Conservation (phyloP, 1,139 yeast species). For the Yamadazyma atmosphaerica region DNA sequence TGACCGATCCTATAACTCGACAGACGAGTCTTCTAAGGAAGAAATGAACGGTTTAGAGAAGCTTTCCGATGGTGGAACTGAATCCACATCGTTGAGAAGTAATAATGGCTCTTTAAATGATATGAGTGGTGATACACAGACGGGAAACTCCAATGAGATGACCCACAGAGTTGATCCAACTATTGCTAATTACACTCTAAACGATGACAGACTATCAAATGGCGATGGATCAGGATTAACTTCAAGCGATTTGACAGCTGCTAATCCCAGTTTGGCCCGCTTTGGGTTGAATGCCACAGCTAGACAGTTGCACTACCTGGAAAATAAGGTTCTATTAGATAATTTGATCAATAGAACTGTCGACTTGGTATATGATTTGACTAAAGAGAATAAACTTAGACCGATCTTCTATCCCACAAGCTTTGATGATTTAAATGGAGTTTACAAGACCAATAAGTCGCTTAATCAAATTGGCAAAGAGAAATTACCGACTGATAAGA, state of each 20-base stretch:
- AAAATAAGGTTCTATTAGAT: slow-evolving; percentile 62
- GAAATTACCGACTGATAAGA: not conserved
- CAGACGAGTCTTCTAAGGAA: too few relatives aligned
- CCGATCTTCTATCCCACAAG: slow-evolving; percentile 69
- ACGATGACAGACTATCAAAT: not conserved
- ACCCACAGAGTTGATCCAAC: not conserved
- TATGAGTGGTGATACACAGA: not conserved
- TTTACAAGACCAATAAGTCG: slow-evolving; percentile 41
- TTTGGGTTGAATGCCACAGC: slow-evolving; percentile 45
- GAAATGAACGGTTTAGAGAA: too few relatives aligned
- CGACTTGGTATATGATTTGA: slow-evolving; percentile 54
- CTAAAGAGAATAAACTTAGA: slow-evolving; percentile 54
- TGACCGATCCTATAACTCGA: too few relatives aligned
- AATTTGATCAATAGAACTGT: slow-evolving; percentile 60
- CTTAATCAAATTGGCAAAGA: slow-evolving; percentile 30
- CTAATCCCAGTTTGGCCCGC: slow-evolving; percentile 7
- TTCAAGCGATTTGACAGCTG: not conserved
- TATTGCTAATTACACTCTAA: slow-evolving; percentile 1
- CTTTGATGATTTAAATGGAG: slow-evolving; percentile 34
- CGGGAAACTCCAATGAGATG: not conserved
- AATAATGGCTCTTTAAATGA: not conserved
- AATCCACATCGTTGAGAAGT: too few relatives aligned
- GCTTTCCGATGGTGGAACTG: too few relatives aligned
- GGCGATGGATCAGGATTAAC: not conserved
- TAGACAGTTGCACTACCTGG: slow-evolving; percentile 69